A percentile compares a stretch with the other conserved stretches of the same genome.
phyloP scores from a whole-genome alignment of 345 rosid species.

The Noccaea bulbosa region DNA sequence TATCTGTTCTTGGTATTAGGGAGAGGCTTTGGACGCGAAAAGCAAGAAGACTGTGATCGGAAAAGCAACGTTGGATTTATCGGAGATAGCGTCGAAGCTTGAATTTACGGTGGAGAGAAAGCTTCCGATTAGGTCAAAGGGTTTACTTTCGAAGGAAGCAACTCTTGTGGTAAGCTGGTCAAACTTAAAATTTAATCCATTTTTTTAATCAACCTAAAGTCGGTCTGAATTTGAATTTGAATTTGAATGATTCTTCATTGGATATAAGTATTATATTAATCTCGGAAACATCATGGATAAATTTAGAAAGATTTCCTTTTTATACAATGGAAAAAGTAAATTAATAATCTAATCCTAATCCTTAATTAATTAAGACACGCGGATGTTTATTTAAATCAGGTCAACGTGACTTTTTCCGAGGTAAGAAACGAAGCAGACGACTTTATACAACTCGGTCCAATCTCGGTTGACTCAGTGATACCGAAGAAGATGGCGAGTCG shows the following conservation, averaged over 20 bases:
- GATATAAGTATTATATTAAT: constrained; percentile 8
- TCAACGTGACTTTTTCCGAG: constrained; percentile 37
- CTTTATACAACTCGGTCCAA: constrained; percentile 28
- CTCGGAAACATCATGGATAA: constrained; percentile 17
- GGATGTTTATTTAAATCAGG: constrained; percentile 39
- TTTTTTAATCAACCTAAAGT: not conserved
- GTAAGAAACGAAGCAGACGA: constrained; percentile 41
- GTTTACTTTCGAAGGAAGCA: constrained; percentile 39
- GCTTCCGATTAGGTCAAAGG: constrained; percentile 40
- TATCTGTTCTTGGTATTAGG: constrained; percentile 13
- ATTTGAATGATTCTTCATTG: constrained; percentile 26
- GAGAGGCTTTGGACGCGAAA: constrained; percentile 23
- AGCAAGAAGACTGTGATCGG: constrained; percentile 34
- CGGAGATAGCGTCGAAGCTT: constrained; percentile 34
- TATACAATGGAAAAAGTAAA: not conserved
- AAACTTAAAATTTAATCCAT: constrained; percentile 6
- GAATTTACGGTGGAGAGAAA: constrained; percentile 41
- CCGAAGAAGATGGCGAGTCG: constrained; percentile 26
- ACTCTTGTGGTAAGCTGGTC: constrained; percentile 39
- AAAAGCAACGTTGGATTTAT: constrained; percentile 39
- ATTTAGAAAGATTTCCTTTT: not conserved
- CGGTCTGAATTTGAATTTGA: not conserved
- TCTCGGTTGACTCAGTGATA: constrained; percentile 29
- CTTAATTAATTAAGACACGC: constrained; percentile 35
- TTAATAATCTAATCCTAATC: constrained; percentile 17